Conservation (phyloP, 352 stramenopile species). For the Thraustotheca clavata region DNA sequence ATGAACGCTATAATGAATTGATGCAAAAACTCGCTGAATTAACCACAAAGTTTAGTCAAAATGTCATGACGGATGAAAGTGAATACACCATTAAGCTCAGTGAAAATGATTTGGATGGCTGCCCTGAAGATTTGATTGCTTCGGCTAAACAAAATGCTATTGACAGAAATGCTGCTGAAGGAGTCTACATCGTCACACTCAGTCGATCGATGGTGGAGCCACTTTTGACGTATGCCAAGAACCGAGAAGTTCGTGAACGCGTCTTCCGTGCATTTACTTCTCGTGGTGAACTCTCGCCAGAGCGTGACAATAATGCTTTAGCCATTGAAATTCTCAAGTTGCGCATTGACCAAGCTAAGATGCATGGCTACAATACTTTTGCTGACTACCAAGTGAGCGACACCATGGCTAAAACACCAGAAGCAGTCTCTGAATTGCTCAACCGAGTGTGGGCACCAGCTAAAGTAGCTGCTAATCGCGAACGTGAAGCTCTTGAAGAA, state of each 20-base stretch:
- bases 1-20: slow-evolving; percentile 42
- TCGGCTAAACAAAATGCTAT: slow-evolving; percentile 38
- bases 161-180: slow-evolving; percentile 28
- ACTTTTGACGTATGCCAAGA: slow-evolving; percentile 40
- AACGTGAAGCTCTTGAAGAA: slow-evolving; percentile 37
- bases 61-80: slow-evolving; percentile 57
- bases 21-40: slow-evolving; percentile 40
- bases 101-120: slow-evolving; percentile 38
- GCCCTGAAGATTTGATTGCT: slow-evolving; percentile 41
- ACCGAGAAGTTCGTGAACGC: slow-evolving; percentile 38
- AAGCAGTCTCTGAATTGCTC: slow-evolving; percentile 43
- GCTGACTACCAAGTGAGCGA: slow-evolving; percentile 51
- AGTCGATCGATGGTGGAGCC: slow-evolving; percentile 50
- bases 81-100: slow-evolving; percentile 42
- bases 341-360: slow-evolving; percentile 36
- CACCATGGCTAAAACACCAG: slow-evolving; percentile 54
- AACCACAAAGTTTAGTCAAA: slow-evolving; percentile 50
- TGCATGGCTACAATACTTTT: slow-evolving; percentile 44
- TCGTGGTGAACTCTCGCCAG: slow-evolving; percentile 36
- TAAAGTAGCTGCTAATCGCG: slow-evolving; percentile 38
- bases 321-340: slow-evolving; percentile 47
- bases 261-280: slow-evolving; percentile 39
- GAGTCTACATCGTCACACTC: slow-evolving; percentile 50
- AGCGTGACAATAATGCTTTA: slow-evolving; percentile 47
- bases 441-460: slow-evolving; percentile 24